Evolutionary conservation across 805 yeast genomes (phyloP), one percentile per base, ranked within the genome.

Genomic region (Brettanomyces naardenensis): DNA sequence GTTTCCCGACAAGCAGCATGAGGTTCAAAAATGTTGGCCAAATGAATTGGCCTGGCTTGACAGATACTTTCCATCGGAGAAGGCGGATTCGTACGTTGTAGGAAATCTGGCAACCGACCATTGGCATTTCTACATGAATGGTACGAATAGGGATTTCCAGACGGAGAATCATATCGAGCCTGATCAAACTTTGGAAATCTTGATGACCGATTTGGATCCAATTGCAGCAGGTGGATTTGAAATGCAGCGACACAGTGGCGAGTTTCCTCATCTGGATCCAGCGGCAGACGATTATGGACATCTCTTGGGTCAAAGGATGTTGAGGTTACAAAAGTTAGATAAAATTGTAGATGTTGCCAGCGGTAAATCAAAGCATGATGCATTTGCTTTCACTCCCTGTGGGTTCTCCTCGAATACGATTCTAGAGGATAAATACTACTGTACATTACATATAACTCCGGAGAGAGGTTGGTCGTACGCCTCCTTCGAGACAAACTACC

Each of bases 401-500:
- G 98, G 98, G 6, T 90, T 78, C 54, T 86, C 96, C 2, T 85
- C 96, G 32, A 90, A 90, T 59, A 80, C 94, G 15, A 66, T 89
- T 28, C 5, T 19, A 5, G 66, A 75, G 32, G 73, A 68, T 30
- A 69, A 72, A 48, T 76, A 75, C 53, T 60, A 69, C 48, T 82
- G 80, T 57, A 90, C 97, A 6, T 67, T 89, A 41, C 97, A 92
- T 56, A 84, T 92, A 30, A 92, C 98, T 0, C 97, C 97, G 0
- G 97, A 92, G 56, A 57, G 68, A 18, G 95, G 90, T 27, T 90
- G 94, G 87, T 86, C 96, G 4, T 90, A 90, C 60, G 97, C 97
- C 4, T 84, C 95, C 7, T 92, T 92, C 59, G 97, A 92, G 58
- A 78, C 96, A 17, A 90, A 86, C 58, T 85, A 78, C 29, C 80